These are phyloP conservation scores for Calocera viscosa DNA, from an alignment of 768 basidiomycete species.

Conservation along the genomic window DNA sequence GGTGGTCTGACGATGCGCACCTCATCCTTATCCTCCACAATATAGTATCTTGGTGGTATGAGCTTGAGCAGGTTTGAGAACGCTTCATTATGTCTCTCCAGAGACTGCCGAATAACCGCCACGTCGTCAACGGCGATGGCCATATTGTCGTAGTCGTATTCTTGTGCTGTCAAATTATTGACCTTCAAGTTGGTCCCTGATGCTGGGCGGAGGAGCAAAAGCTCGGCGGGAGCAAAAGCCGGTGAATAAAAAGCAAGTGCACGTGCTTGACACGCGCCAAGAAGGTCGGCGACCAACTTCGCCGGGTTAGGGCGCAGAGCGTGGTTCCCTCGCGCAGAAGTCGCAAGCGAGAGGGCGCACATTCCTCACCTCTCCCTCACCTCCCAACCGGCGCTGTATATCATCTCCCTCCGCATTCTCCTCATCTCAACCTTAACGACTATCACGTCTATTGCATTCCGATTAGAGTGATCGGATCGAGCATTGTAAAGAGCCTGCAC, in stretches of 20 bases:
- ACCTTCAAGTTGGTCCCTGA: neutral
- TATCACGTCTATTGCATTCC: neutral
- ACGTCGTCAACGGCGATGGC: neutral
- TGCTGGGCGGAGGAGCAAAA: neutral
- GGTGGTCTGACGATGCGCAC: slow-evolving; percentile 27
- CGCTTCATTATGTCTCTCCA: slow-evolving; percentile 73
- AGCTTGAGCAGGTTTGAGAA: slow-evolving; percentile 74
- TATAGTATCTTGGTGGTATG: slow-evolving; percentile 83
- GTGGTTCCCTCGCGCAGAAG: neutral
- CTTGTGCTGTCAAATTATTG: neutral
- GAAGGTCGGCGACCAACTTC: neutral
- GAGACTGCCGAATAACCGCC: slow-evolving; percentile 17
- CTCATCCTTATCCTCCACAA: slow-evolving; percentile 56
- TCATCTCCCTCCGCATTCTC: neutral
- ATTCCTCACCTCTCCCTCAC: neutral
- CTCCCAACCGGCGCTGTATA: neutral
- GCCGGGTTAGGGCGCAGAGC: too few relatives aligned
- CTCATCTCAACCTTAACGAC: neutral
- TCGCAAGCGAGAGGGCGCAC: neutral
- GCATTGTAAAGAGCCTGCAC: neutral
- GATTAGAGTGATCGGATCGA: neutral
- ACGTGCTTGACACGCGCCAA: slow-evolving; percentile 3
- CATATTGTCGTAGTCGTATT: neutral
- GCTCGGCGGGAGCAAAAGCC: neutral
- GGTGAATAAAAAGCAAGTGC: slow-evolving; percentile 4